Base-by-base conservation (phyloP, 1,139 yeast species). In the Protomyces pachydermus region DNA sequence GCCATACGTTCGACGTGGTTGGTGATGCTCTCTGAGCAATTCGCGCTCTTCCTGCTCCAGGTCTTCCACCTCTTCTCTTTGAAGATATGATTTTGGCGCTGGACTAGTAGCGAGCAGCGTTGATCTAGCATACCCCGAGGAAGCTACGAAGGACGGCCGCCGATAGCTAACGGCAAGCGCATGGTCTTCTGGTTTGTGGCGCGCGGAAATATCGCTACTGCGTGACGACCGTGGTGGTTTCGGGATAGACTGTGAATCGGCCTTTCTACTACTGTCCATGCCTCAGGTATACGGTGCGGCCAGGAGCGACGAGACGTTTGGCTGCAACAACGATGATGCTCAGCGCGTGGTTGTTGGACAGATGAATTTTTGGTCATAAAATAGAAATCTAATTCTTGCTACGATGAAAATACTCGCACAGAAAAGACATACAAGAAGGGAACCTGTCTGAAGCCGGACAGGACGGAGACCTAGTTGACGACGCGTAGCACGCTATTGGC, bases 41-140 rank as follows among this genome's bases (percentile, higher is more conserved):
- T 16, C 55, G 23, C 61, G 52, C 16, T 60, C 66, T 51, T 54
- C 60, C 23, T 58, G 50, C 18, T 58, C 66, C 9, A 64, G 53
- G 25, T 60, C 64, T 39, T 64, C 64, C 6, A 64, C 45, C 32
- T 64, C 66, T 28, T 52, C 61, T 32, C 53, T 42, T 9, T 46
- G 52, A 2, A 58, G 53, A 32, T 58, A 35, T 5, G 53, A 28
- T 42, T 32, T 35, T 52, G 56, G 56, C 18, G 53, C 56, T 16
- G 61, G 61, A 12, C 56, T 51, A 2, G 53, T 23, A 5, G 56
- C 39, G 10, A 58, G 45, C 23, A 58, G 39, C 8, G 62, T 20
- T 6, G 62, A 52, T 42, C 62, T 37, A 2, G 56, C 51, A 34
- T 58, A 58, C 14, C 48, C 48, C 3, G 56, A 35, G 28, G 60